These are phyloP conservation scores for Cyclostephanos tholiformis DNA, from an alignment of 108 stramenopile genomes.

Conservation along the genomic window DNA sequence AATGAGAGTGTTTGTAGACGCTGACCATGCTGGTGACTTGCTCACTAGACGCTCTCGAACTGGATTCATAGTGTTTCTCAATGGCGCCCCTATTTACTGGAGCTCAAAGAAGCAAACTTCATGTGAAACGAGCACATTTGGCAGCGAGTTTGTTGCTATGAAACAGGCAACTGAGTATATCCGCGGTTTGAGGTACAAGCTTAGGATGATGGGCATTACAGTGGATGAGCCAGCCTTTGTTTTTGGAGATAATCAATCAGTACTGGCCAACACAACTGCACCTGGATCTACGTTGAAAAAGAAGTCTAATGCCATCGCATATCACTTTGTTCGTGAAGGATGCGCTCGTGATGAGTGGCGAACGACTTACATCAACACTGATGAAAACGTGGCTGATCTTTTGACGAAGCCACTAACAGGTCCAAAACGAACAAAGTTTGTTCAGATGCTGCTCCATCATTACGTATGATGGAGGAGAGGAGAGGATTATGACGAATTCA, in stretches of 20 bases:
- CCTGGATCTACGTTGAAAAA: constrained; percentile 60
- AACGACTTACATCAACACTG: no score
- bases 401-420: no score
- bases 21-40: no score
- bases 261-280: constrained; percentile 31
- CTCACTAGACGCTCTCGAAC: no score
- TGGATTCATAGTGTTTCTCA: constrained; percentile 17
- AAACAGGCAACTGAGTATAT: constrained; percentile 45
- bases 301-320: constrained; percentile 49
- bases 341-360: no score
- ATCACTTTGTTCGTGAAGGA: constrained; percentile 50
- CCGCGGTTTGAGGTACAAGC: constrained; percentile 58
- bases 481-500: no score
- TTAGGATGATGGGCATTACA: constrained; percentile 62
- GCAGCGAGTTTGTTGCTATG: constrained; percentile 59
- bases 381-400: no score
- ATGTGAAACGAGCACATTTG: constrained; percentile 40
- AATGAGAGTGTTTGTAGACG: constrained; percentile 17
- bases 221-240: constrained; percentile 17
- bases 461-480: no score
- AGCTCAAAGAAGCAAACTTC: constrained; percentile 46
- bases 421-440: no score
- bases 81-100: constrained; percentile 42
- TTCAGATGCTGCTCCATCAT: no score
- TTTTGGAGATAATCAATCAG: constrained; percentile 40